Evolutionary conservation across 148 eudicot genomes (phyloP).

Genomic region (Cornus suecica): DNA sequence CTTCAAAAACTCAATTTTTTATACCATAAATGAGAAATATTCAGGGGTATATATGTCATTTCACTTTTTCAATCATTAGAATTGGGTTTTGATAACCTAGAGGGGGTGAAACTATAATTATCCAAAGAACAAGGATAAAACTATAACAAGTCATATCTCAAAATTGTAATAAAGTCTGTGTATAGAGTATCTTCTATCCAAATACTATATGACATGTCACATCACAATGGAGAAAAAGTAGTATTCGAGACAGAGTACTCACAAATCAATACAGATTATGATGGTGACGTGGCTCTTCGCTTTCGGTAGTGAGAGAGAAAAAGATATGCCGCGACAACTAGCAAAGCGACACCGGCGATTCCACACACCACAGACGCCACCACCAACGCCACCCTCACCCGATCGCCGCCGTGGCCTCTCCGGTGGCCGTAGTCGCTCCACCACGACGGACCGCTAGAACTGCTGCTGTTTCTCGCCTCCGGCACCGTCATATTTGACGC

Average conservation of each 20-base stretch:
- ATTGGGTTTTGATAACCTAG: no score
- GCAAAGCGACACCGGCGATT: constrained; percentile 25
- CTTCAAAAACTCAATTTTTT: no score
- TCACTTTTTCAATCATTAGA: no score
- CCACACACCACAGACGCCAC: constrained; percentile 29
- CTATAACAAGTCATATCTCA: no score
- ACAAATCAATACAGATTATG: background rate
- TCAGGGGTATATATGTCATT: no score
- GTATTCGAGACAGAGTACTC: background rate
- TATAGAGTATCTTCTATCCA: no score
- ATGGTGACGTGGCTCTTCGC: background rate
- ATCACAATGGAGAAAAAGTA: background rate
- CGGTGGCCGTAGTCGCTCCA: background rate
- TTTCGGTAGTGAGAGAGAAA: constrained; percentile 14
- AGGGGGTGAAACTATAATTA: no score
- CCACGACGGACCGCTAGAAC: constrained; percentile 20
- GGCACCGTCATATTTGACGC: constrained; percentile 14
- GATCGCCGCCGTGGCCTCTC: constrained; percentile 11
- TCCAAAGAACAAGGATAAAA: no score
- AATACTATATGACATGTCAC: no score
- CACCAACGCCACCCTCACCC: constrained; percentile 21
- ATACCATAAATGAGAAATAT: no score
- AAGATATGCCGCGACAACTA: constrained; percentile 21
- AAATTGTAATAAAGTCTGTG: no score
- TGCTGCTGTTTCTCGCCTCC: constrained; percentile 26